Evolutionary conservation across 2,329 filamentous ascomycete species (phyloP).

Genomic region (Pseudovirgaria hyperparasitica): DNA sequence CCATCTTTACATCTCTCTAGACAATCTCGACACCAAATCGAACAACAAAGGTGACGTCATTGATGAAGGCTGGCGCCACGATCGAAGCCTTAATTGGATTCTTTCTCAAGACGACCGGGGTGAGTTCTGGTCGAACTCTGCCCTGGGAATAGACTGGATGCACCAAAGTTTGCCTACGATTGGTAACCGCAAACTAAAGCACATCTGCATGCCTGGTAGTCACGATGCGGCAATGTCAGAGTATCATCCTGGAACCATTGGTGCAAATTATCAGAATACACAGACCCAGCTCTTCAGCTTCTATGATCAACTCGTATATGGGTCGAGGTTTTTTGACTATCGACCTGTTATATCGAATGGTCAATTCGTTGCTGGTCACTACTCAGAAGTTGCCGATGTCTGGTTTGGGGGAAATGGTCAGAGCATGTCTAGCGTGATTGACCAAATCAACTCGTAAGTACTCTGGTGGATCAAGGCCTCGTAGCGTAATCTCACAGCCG

Average conservation of each 20-base stretch:
- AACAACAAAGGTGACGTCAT: conserved; percentile 18
- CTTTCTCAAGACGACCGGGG: conserved; percentile 22
- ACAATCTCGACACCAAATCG: conserved; percentile 18
- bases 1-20: conserved; percentile 18
- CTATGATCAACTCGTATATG: conserved; percentile 32
- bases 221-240: conserved; percentile 38
- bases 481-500: background rate
- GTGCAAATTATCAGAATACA: conserved; percentile 29
- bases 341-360: conserved; percentile 28
- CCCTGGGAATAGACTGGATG: conserved; percentile 27
- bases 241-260: conserved; percentile 25
- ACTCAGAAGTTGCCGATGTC: conserved; percentile 21
- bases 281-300: conserved; percentile 34
- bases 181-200: conserved; percentile 28
- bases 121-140: conserved; percentile 23
- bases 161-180: conserved; percentile 24
- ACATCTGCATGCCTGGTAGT: conserved; percentile 36
- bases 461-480: background rate
- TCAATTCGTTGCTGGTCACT: conserved; percentile 31
- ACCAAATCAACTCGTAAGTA: conserved; percentile 26
- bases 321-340: conserved; percentile 37
- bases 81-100: conserved; percentile 24
- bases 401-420: conserved; percentile 36
- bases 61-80: conserved; percentile 22
- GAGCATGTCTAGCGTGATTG: conserved; percentile 29